A percentile compares a stretch with the other conserved stretches of the same genome.
phyloP scores from a whole-genome alignment of 129 eudicot genomes.

The Deinandra increscens region DNA sequence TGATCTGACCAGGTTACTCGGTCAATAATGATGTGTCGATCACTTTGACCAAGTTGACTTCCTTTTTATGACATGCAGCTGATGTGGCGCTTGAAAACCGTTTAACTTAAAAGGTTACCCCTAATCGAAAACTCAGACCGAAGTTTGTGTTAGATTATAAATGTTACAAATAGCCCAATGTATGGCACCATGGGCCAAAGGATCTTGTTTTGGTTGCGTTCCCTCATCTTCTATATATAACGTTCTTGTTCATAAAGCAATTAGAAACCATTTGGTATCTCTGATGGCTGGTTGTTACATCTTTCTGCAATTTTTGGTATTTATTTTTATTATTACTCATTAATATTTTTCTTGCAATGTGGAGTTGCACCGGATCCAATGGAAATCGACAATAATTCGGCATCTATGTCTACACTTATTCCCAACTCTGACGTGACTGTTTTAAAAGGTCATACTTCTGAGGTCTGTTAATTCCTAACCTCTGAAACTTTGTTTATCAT shows the following conservation, averaged over 20 bases:
- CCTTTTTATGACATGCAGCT: constrained; percentile 4
- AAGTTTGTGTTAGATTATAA: neutral
- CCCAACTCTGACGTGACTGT: constrained; percentile 64
- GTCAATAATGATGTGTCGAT: neutral
- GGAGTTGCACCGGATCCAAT: constrained; percentile 71
- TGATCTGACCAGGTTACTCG: neutral
- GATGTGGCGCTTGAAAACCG: neutral
- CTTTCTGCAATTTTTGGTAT: neutral
- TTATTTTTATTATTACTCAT: constrained; percentile 4
- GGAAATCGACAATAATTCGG: constrained; percentile 60
- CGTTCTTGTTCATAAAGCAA: neutral
- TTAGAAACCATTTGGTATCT: neutral
- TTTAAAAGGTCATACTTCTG: constrained; percentile 84
- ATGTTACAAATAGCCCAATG: neutral
- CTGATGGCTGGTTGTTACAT: neutral
- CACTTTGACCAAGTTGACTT: neutral
- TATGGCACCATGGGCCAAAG: neutral
- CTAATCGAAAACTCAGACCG: neutral
- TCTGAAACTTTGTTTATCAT: neutral
- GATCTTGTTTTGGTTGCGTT: neutral
- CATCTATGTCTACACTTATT: constrained; percentile 53
- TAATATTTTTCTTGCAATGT: constrained; percentile 14
- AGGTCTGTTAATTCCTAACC: constrained; percentile 46
- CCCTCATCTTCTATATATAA: neutral
- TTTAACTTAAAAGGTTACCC: neutral